Evolutionary conservation across 1,139 yeast genomes (phyloP), one percentile per base, ranked within the genome.

Genomic region (Wickerhamiella pararugosa): DNA sequence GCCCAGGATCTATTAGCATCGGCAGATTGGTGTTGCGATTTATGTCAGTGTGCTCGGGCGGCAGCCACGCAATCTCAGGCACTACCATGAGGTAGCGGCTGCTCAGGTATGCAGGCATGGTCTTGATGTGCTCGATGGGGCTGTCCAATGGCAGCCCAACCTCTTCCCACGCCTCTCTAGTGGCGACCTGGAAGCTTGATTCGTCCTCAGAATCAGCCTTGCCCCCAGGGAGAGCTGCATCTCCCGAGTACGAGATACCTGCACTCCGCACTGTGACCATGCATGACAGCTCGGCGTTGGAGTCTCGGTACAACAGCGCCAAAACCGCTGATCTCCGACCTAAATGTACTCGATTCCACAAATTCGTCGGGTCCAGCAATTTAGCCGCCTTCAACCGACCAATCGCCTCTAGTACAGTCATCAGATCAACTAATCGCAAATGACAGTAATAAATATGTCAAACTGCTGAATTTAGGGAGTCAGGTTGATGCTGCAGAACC

Each of bases 151-250:
- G 59, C 53, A 84, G 61, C 0, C 94, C 94, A 40, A 82, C 79
- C 55, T 84, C 95, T 58, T 84, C 95, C 44, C 68, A 71, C 55
- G 82, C 76, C 60, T 84, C 95, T 36, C 95, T 65, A 49, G 90
- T 63, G 0, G 93, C 77, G 31, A 80, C 77, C 41, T 70, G 69
- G 74, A 82, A 79, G 48, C 79, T 83, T 8, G 71, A 58, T 56
- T 83, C 94, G 3, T 64, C 53, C 0, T 68, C 73, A n/a, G 4
- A 7, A 57, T 84, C 94, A 5, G 90, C 81, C 54, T 76, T 79
- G 4, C 95, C 95, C 2, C 95, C 95, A 4, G 95, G 95, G 10
- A 84, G 65, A 3, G 93, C 80, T 5, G 82, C 76, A 55, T 84
- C 93, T 2, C 94, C 94, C 0, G 90, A 82, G 58, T 82, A 84